Evolutionary conservation across 345 rosid genomes (phyloP), one percentile per base, ranked within the genome.

Genomic region (Corymbia maculata): DNA sequence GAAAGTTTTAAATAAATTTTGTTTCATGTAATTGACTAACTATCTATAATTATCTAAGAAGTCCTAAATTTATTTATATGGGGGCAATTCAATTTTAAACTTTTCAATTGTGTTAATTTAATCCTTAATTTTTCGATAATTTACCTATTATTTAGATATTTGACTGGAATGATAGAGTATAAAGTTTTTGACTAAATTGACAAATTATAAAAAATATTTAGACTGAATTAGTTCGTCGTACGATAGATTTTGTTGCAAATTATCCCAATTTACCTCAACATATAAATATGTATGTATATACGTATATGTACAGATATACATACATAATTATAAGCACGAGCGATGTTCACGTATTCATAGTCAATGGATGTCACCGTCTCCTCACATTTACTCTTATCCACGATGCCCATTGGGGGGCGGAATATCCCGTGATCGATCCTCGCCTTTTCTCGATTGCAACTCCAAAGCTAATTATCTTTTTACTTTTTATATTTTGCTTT

Each of bases 401-500:
- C 22, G 26, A 32, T 8, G 75, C 75, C 1, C 32, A 16, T 15
- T 15, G 53, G 17, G 53, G 53, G 17, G 10, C 16, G 4, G 53
- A 5, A 16, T 13, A 64, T 64, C 36, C 47, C 47, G 47, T 36
- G 82, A 36, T 4, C 47, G 17, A 36, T 70, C 47, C 82, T 17
- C 21, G 26, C 82, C 82, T 36, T 70, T 70, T 70, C 47, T 44
- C 47, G 7, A 36, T 70, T 26, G 19, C 82, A 36, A 9, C 82
- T 70, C 82, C 44, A 36, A 70, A 70, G 82, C 82, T 36, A 36
- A 32, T 70, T 36, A 36, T 17, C 82, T 36, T 70, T 2, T 30
- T 15, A 2, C 1, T 16, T 15, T 12, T 61, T 0, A 0, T 3
- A 6, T 28, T 61, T 13, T 28, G 3, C 13, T 1, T n/a, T 64